Conservation (phyloP, 495 filamentous ascomycete species). For the Hypoxylon lenormandii region DNA sequence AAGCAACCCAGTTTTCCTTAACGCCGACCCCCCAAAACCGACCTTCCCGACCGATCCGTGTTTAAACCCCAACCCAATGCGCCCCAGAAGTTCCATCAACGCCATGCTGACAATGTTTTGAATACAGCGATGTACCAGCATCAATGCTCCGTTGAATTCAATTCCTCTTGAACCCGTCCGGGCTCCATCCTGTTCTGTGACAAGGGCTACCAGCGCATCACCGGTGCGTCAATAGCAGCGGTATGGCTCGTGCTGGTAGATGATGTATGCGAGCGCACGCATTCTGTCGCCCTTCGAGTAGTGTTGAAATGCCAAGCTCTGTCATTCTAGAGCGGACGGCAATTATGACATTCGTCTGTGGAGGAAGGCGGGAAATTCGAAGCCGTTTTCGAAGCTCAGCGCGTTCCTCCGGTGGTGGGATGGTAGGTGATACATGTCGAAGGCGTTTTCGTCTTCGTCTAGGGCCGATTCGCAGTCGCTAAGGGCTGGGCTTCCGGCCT, state of each 20-base stretch:
- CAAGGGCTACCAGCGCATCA: background rate
- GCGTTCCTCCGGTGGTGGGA: constrained; percentile 44
- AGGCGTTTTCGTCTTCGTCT: constrained; percentile 39
- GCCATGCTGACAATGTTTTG: background rate
- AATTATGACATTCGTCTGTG: constrained; percentile 35
- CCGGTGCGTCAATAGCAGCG: background rate
- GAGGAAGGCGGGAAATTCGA: constrained; percentile 43
- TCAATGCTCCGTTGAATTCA: background rate
- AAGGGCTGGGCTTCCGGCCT: constrained; percentile 32
- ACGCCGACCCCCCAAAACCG: background rate
- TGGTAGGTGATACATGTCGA: constrained; percentile 37
- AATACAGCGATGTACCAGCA: background rate
- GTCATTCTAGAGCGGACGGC: background rate
- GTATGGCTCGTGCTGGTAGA: background rate
- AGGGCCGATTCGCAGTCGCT: constrained; percentile 45
- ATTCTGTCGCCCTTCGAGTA: background rate
- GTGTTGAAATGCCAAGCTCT: constrained; percentile 7
- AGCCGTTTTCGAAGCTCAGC: constrained; percentile 40
- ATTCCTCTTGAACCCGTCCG: background rate
- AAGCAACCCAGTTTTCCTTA: background rate
- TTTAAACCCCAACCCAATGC: background rate
- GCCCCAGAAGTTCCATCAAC: background rate
- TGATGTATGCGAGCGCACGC: background rate
- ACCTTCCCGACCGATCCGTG: background rate
- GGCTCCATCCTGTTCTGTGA: background rate